Percentiles rank a stretch among this genome's conserved stretches.
Conservation (phyloP, 2,329 filamentous ascomycete species). For the Ophiosphaerella narmari region DNA sequence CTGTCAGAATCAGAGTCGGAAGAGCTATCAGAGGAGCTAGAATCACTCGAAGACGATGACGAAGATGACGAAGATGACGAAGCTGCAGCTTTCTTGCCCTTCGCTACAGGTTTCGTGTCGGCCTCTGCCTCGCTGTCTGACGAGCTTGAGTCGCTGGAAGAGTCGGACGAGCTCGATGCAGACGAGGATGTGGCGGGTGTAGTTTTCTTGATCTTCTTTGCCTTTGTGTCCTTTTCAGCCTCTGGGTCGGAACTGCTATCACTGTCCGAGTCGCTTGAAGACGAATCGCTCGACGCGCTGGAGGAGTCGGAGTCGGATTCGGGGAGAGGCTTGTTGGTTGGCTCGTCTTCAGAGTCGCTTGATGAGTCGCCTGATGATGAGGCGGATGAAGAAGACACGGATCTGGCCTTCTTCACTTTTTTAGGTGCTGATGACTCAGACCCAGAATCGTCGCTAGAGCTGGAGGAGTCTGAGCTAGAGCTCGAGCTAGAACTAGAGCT, state of each 20-base stretch:
- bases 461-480: conserved; percentile 15
- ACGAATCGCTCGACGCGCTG: conserved; percentile 33
- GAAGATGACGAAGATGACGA: conserved; percentile 19
- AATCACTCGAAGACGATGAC: conserved; percentile 26
- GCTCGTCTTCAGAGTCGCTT: conserved; percentile 27
- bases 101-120: conserved; percentile 6
- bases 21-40: conserved; percentile 23
- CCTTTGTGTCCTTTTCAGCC: conserved; percentile 22
- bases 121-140: conserved; percentile 32
- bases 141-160: conserved; percentile 30
- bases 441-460: conserved; percentile 45
- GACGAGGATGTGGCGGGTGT: conserved; percentile 36
- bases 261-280: conserved; percentile 28
- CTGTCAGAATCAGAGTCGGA: conserved; percentile 21
- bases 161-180: conserved; percentile 37
- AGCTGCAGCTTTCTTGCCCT: conserved; percentile 13
- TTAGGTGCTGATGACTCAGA: conserved; percentile 18
- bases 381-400: conserved; percentile 24
- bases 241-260: conserved; percentile 36
- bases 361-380: conserved; percentile 29
- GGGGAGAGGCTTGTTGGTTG: conserved; percentile 35
- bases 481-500: conserved; percentile 25
- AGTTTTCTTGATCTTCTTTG: conserved; percentile 29
- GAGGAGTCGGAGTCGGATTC: conserved; percentile 28
- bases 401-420: conserved; percentile 24